phyloP scores from a whole-genome alignment of 768 basidiomycete species.

The Kwoniella heveanensis region DNA sequence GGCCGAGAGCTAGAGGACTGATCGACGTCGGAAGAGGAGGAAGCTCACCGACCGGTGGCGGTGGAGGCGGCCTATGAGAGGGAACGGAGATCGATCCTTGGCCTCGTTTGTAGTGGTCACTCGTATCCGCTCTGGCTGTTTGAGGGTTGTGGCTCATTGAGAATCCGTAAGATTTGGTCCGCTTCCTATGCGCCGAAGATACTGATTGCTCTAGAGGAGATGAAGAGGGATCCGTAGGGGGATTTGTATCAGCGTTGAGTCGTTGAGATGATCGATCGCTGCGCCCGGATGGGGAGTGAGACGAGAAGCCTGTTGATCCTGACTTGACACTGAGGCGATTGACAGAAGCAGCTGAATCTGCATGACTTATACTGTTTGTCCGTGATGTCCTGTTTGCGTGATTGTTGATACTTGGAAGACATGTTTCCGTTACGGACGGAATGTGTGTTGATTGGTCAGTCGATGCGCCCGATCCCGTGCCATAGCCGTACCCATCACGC shows the following conservation, averaged over 20 bases:
- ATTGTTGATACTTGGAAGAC: not conserved
- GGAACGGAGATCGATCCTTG: not conserved
- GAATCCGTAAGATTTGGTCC: not conserved
- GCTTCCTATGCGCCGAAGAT: not conserved
- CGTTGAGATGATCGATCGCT: not conserved
- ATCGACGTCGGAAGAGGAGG: not conserved
- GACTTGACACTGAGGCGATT: not conserved
- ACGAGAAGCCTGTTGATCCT: not conserved
- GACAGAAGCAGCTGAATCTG: not conserved
- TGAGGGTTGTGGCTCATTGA: not conserved
- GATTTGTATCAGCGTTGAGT: not conserved
- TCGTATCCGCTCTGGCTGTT: not conserved
- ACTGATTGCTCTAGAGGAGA: not conserved
- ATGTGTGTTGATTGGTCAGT: slow-evolving; percentile 6
- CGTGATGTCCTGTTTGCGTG: not conserved
- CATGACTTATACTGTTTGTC: not conserved
- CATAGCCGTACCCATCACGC: slow-evolving; percentile 14
- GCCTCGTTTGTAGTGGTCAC: not conserved
- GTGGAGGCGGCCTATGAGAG: not conserved
- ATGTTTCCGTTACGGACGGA: not conserved
- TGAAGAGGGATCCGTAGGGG: not conserved
- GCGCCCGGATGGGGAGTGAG: not conserved
- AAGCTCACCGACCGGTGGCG: not conserved
- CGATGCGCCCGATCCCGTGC: not conserved
- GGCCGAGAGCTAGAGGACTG: slow-evolving; percentile 1